Evolutionary conservation across 2,329 filamentous ascomycete genomes (phyloP).

Genomic region (Colletotrichum tofieldiae): DNA sequence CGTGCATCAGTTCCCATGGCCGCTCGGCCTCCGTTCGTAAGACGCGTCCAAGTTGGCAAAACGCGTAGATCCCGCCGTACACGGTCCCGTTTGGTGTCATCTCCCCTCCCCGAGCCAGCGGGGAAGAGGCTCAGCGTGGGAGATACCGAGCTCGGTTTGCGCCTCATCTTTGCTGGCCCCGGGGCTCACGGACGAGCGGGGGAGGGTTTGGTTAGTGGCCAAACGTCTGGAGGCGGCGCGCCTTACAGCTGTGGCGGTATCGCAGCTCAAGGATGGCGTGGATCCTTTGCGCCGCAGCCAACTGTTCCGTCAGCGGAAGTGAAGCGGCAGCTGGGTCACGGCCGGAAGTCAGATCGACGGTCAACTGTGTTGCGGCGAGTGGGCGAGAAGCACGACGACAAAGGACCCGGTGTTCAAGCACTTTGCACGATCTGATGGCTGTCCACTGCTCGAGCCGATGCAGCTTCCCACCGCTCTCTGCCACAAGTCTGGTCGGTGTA

Average conservation of each 20-base stretch:
- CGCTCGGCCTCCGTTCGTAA: neutral
- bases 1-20: neutral
- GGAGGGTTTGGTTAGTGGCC: constrained; percentile 8
- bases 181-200: neutral
- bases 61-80: constrained; percentile 3
- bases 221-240: constrained; percentile 10
- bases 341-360: neutral
- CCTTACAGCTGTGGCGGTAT: constrained; percentile 16
- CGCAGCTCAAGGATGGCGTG: neutral
- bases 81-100: constrained; percentile 2
- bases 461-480: constrained; percentile 32
- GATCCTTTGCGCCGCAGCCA: constrained; percentile 1
- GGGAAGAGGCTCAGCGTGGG: neutral
- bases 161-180: constrained; percentile 17
- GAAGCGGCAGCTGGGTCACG: constrained; percentile 1
- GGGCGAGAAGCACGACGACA: constrained; percentile 3
- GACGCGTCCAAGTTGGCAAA: constrained; percentile 13
- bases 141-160: constrained; percentile 5
- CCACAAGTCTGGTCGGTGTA: constrained; percentile 29
- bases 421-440: constrained; percentile 29
- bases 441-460: constrained; percentile 25
- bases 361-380: constrained; percentile 3
- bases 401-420: constrained; percentile 14
- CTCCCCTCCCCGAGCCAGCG: neutral
- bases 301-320: constrained; percentile 7